Evolutionary conservation across 2,329 filamentous ascomycete genomes (phyloP).

Genomic region (Metarhizium robertsii): DNA sequence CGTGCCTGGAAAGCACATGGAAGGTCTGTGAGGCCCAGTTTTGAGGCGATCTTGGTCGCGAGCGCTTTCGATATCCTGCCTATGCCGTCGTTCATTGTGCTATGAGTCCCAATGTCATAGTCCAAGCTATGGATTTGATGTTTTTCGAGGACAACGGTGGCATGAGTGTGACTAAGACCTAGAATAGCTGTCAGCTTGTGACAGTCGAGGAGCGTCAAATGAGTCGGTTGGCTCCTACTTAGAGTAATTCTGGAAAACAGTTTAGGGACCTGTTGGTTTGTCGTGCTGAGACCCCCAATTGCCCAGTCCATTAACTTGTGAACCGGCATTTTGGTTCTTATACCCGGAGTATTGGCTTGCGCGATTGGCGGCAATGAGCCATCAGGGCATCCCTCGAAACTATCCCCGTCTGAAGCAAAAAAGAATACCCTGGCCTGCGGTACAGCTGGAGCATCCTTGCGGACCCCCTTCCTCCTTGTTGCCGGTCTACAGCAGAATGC

Average conservation of each 20-base stretch:
- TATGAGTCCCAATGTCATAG: constrained; percentile 25
- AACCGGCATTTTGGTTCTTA: background rate
- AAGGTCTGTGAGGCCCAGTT: constrained; percentile 40
- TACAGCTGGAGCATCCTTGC: constrained; percentile 20
- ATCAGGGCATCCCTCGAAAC: constrained; percentile 20
- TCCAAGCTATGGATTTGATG: constrained; percentile 33
- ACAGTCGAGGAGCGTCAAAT: background rate
- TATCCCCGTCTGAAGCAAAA: constrained; percentile 44
- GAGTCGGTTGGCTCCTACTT: constrained; percentile 25
- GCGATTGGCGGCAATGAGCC: constrained; percentile 13
- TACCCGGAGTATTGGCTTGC: constrained; percentile 10
- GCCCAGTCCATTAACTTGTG: constrained; percentile 42
- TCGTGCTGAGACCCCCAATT: constrained; percentile 35
- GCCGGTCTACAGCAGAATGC: constrained; percentile 32
- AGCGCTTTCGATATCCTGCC: constrained; percentile 53
- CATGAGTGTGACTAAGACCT: constrained; percentile 43
- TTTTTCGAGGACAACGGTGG: constrained; percentile 34
- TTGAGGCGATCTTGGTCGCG: constrained; percentile 39
- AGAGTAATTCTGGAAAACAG: constrained; percentile 49
- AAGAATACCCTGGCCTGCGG: constrained; percentile 32
- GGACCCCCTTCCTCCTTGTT: constrained; percentile 25
- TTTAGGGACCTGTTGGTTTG: constrained; percentile 39
- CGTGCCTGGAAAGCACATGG: constrained; percentile 62
- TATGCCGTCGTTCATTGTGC: constrained; percentile 60
- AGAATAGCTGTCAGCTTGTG: background rate